phyloP scores from a whole-genome alignment of 352 stramenopile genomes.

The Phytopythium delawarense region DNA sequence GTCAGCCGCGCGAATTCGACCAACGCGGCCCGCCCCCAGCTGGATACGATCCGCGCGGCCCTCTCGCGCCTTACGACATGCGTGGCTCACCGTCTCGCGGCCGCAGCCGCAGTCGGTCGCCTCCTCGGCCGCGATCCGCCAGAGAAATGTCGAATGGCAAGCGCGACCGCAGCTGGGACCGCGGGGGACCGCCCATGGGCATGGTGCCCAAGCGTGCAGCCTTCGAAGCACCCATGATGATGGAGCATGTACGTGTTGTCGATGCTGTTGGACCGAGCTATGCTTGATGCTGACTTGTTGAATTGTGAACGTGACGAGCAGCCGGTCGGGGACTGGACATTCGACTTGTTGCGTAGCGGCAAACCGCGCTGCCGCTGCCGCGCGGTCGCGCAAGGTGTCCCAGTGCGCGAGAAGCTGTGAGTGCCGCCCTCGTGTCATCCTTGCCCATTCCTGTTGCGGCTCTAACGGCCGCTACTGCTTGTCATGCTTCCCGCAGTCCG shows the following conservation, averaged over 20 bases:
- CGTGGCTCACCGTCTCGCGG: constrained; percentile 19
- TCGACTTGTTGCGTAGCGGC: constrained; percentile 51
- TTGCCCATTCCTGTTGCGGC: background rate
- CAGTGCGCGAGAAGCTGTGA: constrained; percentile 23
- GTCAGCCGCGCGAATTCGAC: constrained; percentile 22
- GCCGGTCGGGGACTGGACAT: constrained; percentile 24
- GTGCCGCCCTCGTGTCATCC: constrained; percentile 12
- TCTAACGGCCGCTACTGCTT: background rate
- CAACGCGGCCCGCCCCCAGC: constrained; percentile 17
- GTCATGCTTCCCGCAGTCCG: constrained; percentile 25
- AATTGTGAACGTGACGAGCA: background rate
- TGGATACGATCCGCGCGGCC: constrained; percentile 18
- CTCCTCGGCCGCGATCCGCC: constrained; percentile 20
- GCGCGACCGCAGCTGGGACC: constrained; percentile 39
- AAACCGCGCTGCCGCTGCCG: constrained; percentile 46
- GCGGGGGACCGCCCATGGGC: constrained; percentile 16
- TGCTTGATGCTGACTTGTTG: background rate
- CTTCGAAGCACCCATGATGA: background rate
- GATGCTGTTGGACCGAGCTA: background rate
- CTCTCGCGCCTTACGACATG: constrained; percentile 19
- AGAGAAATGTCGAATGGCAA: constrained; percentile 27
- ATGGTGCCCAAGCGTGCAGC: constrained; percentile 11
- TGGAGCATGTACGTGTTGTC: constrained; percentile 1
- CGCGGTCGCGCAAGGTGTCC: constrained; percentile 26
- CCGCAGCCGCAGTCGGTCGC: constrained; percentile 26